Base-by-base conservation (phyloP, 495 filamentous ascomycete genomes). In the Penicillium riverlandense region DNA sequence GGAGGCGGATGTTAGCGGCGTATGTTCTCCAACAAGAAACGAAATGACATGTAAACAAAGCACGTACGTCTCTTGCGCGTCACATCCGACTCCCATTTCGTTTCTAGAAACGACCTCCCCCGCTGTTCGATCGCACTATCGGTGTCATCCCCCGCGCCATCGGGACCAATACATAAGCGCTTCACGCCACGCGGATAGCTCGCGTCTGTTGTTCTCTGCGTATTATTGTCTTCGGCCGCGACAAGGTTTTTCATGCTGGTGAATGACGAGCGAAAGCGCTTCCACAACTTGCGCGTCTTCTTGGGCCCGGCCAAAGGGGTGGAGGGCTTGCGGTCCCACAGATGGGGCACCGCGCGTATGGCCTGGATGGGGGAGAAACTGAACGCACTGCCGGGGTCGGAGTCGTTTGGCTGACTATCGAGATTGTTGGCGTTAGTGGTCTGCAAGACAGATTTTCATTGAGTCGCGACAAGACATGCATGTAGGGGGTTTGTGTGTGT, bases 291-390 rank as follows among this genome's bases (percentile, higher is more conserved):
- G 29, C 66, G 67, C 6, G 71, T 61, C 38, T 67, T 67, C 22
- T 63, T 54, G 14, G 62, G 69, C 22, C 60, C 47, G 37, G 59
- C 52, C 40, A 70, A 74, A 44, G 69, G 74, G 48, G 58, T 82
- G 59, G 67, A 76, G 54, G 73, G 79, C 68, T 60, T 76, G 67
- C 61, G 69, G 65, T 65, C 81, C 76, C 61, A 71, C 63, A 66
- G 59, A 63, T 54, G 78, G 46, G 58, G 72, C 34, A 45, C 57
- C 49, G 43, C 58, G 63, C 45, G 47, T 12, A 52, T 32, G 31
- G 52, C 49, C 49, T 65, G 67, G 46, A 63, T 61, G 22, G 65
- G 62, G 9, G 62, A 67, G 41, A 66, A 71, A 29, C 57, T 63
- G 51, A 70, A 70, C 8, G 56, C 48, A 14, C 44, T 51, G 7